Percentiles rank a stretch among this genome's conserved stretches.
Conservation (phyloP, 306 rosid species). For the Cercis canadensis region DNA sequence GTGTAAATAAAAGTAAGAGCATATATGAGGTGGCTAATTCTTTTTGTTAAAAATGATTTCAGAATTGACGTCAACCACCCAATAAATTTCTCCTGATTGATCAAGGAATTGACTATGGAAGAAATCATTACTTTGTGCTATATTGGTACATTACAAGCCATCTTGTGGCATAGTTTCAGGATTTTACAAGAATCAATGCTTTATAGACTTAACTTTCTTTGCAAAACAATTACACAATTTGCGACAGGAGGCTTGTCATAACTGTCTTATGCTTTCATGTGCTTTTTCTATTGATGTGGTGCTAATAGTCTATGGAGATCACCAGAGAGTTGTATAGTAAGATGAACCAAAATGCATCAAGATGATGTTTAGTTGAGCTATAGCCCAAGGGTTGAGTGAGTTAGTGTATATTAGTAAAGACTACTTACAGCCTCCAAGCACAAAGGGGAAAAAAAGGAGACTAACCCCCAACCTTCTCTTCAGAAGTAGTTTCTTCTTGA, state of each 20-base stretch:
- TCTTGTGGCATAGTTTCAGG: neutral
- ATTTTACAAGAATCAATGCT: neutral
- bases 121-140: neutral
- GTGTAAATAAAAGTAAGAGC: too few relatives aligned
- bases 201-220: neutral
- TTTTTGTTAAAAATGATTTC: too few relatives aligned
- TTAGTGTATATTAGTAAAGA: neutral
- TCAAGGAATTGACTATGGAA: neutral
- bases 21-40: too few relatives aligned
- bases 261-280: slow-evolving; percentile 10
- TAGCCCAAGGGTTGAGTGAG: slow-evolving; percentile 2
- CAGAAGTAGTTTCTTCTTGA: too few relatives aligned
- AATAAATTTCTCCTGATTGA: neutral
- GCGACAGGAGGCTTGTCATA: neutral
- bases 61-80: too few relatives aligned
- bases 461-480: too few relatives aligned
- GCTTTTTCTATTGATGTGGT: neutral
- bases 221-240: neutral
- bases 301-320: neutral
- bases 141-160: neutral
- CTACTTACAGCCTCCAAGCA: too few relatives aligned
- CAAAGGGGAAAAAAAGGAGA: too few relatives aligned
- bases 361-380: slow-evolving; percentile 19
- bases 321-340: slow-evolving; percentile 9
- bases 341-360: slow-evolving; percentile 6